Evolutionary conservation across 192 early-diverging fungal genomes (phyloP), one percentile per base, ranked within the genome.

Genomic region (Funneliformis mosseae): DNA sequence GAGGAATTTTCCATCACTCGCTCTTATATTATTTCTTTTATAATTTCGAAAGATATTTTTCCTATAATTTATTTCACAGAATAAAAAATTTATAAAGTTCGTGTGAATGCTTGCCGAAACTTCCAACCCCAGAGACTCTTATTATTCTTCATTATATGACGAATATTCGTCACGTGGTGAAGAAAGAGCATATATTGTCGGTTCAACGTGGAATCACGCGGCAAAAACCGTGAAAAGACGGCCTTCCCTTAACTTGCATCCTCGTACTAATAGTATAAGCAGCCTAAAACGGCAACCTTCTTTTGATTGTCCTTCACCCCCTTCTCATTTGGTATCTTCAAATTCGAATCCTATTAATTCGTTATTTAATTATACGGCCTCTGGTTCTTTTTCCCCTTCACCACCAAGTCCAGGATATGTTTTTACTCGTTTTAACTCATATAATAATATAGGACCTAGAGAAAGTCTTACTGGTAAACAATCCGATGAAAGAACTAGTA

Each of bases 111-210:
- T 61, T 76, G 59, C 38, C 28, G 74, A 76, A 61, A 61, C 23
- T 21, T 59, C 48, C 0, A 76, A 7, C 11, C 11, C 74, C 21
- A 27, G 77, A 64, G 77, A 78, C 46, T 78, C 77, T 33, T 69
- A 78, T 69, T 78, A 78, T 46, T 78, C 77, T 10, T 78, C 77
- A 28, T 16, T 78, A 67, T 46, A 68, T 46, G 77, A 78, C 33
- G 77, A 78, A 4, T 78, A 78, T 33, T 78, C 77, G 14, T 33
- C 77, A 68, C 64, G 43, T 48, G 25, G 18, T 45, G 74, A 55
- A 48, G 66, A 39, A 25, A 59, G 25, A 42, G 9, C 48, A 25
- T 18, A 11, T 25, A 75, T 12, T 28, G 38, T 46, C 8, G 45
- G 23, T 9, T 39, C 77, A 46, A 69, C 77, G 16, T 25, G 63